phyloP scores from a whole-genome alignment of 768 basidiomycete genomes.

The Nevesoporus exiguus region DNA sequence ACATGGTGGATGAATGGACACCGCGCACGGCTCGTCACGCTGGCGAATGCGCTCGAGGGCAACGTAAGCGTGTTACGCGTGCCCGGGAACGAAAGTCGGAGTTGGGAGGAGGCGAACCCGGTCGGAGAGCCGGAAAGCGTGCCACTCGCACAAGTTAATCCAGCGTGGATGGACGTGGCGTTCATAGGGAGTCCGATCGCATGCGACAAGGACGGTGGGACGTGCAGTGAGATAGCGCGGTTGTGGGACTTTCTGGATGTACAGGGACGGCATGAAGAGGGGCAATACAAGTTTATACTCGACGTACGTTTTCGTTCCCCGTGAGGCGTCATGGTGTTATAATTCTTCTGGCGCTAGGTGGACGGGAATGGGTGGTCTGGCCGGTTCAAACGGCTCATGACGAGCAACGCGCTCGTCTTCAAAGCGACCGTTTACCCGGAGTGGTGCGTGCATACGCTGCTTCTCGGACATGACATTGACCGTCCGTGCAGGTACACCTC shows the following conservation, averaged over 20 bases:
- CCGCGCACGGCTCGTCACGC: slow-evolving; percentile 44
- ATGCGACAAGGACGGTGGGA: slow-evolving; percentile 33
- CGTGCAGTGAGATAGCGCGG: slow-evolving; percentile 42
- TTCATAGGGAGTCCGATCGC: slow-evolving; percentile 44
- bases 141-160: slow-evolving; percentile 43
- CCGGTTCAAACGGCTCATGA: slow-evolving; percentile 62
- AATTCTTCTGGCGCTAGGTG: slow-evolving; percentile 32
- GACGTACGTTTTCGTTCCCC: slow-evolving; percentile 39
- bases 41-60: slow-evolving; percentile 40
- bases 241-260: slow-evolving; percentile 49
- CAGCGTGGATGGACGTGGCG: slow-evolving; percentile 57
- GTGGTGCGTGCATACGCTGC: slow-evolving; percentile 41
- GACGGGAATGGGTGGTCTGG: slow-evolving; percentile 69
- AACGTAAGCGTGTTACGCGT: slow-evolving; percentile 40
- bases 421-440: slow-evolving; percentile 73
- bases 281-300: slow-evolving; percentile 57
- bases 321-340: not conserved
- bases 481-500: slow-evolving; percentile 44
- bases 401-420: slow-evolving; percentile 60
- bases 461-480: not conserved
- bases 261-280: slow-evolving; percentile 48
- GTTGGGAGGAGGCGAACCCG: slow-evolving; percentile 23
- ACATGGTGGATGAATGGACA: slow-evolving; percentile 51
- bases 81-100: not conserved
- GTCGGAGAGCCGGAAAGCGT: slow-evolving; percentile 36